Conservation (phyloP, 768 basidiomycete genomes). For the Pleurotus eryngii region DNA sequence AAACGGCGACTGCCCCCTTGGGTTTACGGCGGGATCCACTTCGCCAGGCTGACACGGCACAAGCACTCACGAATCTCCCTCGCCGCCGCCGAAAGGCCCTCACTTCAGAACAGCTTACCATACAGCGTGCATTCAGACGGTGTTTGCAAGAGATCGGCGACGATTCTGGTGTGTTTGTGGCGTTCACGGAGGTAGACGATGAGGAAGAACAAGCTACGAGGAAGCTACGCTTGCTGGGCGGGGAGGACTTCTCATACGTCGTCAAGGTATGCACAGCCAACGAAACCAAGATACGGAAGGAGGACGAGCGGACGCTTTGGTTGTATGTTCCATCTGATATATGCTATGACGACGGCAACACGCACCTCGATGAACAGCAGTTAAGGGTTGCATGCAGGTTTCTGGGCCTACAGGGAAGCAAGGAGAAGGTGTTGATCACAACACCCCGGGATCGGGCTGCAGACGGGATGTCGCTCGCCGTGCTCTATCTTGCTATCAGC, state of each 20-base stretch:
- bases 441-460: background rate
- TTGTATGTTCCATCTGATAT: constrained; percentile 3
- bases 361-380: constrained; percentile 5
- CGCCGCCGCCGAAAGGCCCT: constrained; percentile 4
- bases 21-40: background rate
- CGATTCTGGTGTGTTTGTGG: constrained; percentile 3
- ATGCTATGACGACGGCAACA: constrained; percentile 3
- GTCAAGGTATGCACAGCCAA: background rate
- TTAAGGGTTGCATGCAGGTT: background rate
- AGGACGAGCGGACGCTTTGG: background rate
- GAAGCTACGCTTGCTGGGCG: background rate
- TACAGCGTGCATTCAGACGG: constrained; percentile 5
- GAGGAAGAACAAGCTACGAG: constrained; percentile 5
- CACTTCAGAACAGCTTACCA: background rate
- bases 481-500: constrained; percentile 1
- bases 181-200: constrained; percentile 5
- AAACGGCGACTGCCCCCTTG: background rate
- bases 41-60: background rate
- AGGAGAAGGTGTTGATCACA: constrained; percentile 1
- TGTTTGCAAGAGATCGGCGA: constrained; percentile 5
- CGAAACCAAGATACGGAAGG: background rate
- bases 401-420: background rate
- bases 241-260: constrained; percentile 1
- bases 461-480: constrained; percentile 4
- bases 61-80: background rate